Evolutionary conservation across 1,284 basidiomycete genomes (phyloP), one percentile per base, ranked within the genome.

Genomic region (Mrakiaceae sp.): DNA sequence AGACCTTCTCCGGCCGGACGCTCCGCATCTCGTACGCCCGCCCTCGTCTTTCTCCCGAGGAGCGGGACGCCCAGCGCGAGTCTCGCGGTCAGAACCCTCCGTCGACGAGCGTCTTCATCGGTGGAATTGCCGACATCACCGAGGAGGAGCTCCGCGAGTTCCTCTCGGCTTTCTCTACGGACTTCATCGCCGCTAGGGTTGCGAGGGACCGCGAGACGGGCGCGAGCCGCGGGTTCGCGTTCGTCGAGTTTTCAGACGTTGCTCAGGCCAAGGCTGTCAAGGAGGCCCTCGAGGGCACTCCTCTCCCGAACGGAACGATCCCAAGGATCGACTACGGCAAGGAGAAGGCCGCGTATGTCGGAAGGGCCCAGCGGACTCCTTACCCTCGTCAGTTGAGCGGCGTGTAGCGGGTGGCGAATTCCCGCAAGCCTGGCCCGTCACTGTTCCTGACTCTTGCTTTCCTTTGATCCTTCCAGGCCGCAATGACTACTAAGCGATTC

Each of bases 1-100:
- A 85, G 75, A 91, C 95, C 77, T 87, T 98, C 68, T 95, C 98
- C 74, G 93, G 93, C 12, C 87, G 95, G 49, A 74, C 84, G 1
- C 82, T 98, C 75, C 88, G 90, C 72, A 82, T 98, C 70, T 90
- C 98, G 80, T 84, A 84, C 71, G 86, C 87, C 69, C 80, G 78
- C 39, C 79, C 84, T 51, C 81, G 79, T 16, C 27, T 27, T 27
- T 27, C 27, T 27, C 27, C 27, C 27, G 27, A 27, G 27, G 27
- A 27, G 27, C 27, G 27, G 27, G 27, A 27, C 27, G 47, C 56
- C 14, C 27, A 48, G n/a, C 4, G 14, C 5, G 39, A 50, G 5
- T 16, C 27, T 27, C 48, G 58, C 47, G 8, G 40, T 40, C 27
- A 12, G 14, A 64, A 58, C 56, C 52, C 52, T 11, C 80, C 77